Conservation (phyloP, 2,329 filamentous ascomycete genomes). For the Botryotinia globosa region DNA sequence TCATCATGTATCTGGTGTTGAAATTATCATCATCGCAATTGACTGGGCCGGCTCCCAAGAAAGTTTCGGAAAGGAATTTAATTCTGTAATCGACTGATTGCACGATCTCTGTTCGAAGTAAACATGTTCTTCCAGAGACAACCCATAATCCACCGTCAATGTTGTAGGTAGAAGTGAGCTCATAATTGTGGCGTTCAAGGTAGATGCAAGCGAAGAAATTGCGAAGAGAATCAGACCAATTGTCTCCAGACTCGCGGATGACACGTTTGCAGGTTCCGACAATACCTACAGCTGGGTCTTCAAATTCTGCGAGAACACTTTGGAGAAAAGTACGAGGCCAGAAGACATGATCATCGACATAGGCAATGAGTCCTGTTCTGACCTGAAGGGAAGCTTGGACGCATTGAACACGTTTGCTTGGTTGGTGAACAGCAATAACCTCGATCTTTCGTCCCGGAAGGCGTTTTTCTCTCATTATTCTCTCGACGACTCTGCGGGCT, state of each 20-base stretch:
- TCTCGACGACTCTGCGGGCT: neutral
- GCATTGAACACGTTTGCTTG: constrained; percentile 26
- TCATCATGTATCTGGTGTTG: constrained; percentile 53
- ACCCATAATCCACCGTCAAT: constrained; percentile 59
- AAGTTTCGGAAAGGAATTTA: constrained; percentile 51
- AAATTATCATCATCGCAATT: constrained; percentile 62
- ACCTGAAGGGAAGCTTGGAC: constrained; percentile 23
- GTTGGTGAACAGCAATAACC: constrained; percentile 10
- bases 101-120: constrained; percentile 51
- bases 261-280: constrained; percentile 58
- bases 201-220: constrained; percentile 60
- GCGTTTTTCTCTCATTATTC: neutral
- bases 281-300: constrained; percentile 45
- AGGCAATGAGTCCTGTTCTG: constrained; percentile 25
- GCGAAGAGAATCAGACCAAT: constrained; percentile 21
- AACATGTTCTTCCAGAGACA: constrained; percentile 54
- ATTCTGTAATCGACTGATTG: constrained; percentile 43
- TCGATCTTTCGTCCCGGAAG: constrained; percentile 3
- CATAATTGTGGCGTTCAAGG: constrained; percentile 61
- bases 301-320: constrained; percentile 26
- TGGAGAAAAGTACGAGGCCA: constrained; percentile 28
- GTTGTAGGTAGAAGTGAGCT: constrained; percentile 53
- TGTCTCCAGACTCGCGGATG: constrained; percentile 38
- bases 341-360: constrained; percentile 28
- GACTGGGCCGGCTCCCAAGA: constrained; percentile 47